Evolutionary conservation across 2,329 filamentous ascomycete genomes (phyloP), one percentile per base, ranked within the genome.

Genomic region (Ophiostoma pallidulum): DNA sequence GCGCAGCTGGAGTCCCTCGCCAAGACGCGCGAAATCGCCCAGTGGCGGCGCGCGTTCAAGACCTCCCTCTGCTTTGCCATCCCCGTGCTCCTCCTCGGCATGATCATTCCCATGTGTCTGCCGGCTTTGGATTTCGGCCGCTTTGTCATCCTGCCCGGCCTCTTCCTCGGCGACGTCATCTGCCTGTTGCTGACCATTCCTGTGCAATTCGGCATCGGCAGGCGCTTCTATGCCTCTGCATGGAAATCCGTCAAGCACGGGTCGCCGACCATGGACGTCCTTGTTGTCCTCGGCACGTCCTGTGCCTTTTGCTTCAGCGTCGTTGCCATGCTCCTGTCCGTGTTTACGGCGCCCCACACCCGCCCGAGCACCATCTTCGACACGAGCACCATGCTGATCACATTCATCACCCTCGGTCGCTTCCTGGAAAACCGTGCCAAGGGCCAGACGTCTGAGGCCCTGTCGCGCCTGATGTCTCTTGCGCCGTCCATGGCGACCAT

Each of bases 371-470:
- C 89, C 2, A 85, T 96, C 14, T 98, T 98, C 59, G 92, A 98
- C 61, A 98, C 92, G 1, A 96, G 90, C 66, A 95, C 89, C 19
- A 98, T 97, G 92, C 74, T 98, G 44, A 90, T 98, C 63, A 95
- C 89, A 0, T 97, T 98, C 62, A 88, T 96, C 63, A 89, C 85
- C 1, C 69, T 98, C 3, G 88, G 92, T 4, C 82, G 92, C 31
- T 98, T 85, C 68, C 68, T 98, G 16, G 92, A 98, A 66, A 98
- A 97, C 62, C 74, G 82, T 16, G 92, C 92, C 45, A 98, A 97
- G 68, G 92, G 92, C 0, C 87, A 97, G 66, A 98, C 92, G 0
- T 96, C 90, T 5, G 92, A 87, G 61, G 92, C 92, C 1, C 75
- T 98, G 3, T 97, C 91, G 8, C 78, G 83, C 20, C 78, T 98